Evolutionary conservation across 345 rosid species (phyloP), one percentile per base, ranked within the genome.

Genomic region (Hevea brasiliensis): DNA sequence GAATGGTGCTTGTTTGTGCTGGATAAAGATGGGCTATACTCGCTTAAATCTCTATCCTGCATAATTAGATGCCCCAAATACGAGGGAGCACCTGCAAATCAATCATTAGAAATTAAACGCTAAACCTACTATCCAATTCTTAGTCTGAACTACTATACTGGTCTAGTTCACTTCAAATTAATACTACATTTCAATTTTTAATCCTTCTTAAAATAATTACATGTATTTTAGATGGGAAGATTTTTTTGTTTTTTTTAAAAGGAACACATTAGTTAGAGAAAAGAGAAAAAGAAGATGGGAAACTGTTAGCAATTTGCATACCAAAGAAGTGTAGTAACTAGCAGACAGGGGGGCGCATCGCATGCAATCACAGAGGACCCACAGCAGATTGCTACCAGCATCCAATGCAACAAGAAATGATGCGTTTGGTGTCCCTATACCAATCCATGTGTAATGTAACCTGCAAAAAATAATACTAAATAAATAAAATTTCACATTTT

Each of bases 351-450:
- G 88, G 72, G 93, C 93, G 23, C 97, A 92, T 73, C 85, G 89
- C 51, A 86, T 76, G 73, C 97, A 92, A 72, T 92, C 88, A 74
- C 97, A 92, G 10, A 95, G 95, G 82, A 92, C 78, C 95, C 97
- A 92, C 68, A 90, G 87, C 11, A 92, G 84, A 82, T 92, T 89
- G 60, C 97, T 88, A 18, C 95, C 95, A 1, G 84, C 76, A 74
- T 92, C 97, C 86, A 92, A 76, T 13, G 95, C 97, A 72, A 92
- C 93, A 17, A 92, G 90, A 81, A 88, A 92, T 44, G 97, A 85
- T 37, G 87, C 88, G 32, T 70, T 89, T 1, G 95, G 95, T 1
- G 90, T 86, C 73, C 97, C 97, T 13, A 92, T 80, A 45, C 89
- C 90, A 65, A 92, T 83, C 97, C 93, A 92, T 41, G 87, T 80